These are phyloP conservation scores for Arabidopsis thaliana DNA, from an alignment of 345 rosid genomes.

Conservation along the genomic window DNA sequence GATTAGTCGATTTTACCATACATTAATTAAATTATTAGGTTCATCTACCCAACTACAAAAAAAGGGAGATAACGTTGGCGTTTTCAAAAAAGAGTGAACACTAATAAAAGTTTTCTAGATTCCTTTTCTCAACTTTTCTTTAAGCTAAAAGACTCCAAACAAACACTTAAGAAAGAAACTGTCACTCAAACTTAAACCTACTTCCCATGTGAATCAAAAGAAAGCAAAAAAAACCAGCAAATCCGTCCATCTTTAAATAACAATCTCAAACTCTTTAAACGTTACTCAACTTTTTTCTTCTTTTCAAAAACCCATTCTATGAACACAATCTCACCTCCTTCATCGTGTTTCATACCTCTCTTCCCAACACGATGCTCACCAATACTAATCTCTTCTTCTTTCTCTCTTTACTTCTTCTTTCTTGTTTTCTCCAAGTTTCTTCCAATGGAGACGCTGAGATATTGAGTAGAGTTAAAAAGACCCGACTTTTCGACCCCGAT, in stretches of 20 bases:
- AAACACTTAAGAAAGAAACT: conserved; percentile 14
- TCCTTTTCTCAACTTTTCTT: background rate
- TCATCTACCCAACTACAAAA: background rate
- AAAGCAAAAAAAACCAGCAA: conserved; percentile 22
- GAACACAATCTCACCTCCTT: background rate
- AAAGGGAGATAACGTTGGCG: background rate
- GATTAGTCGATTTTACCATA: background rate
- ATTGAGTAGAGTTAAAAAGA: conserved; percentile 53
- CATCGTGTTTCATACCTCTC: conserved; percentile 3
- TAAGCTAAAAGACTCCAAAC: background rate
- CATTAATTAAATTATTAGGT: conserved; percentile 2
- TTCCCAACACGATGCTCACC: conserved; percentile 14
- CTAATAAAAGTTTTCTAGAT: conserved; percentile 3
- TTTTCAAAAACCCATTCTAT: conserved; percentile 3
- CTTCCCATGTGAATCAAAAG: conserved; percentile 42
- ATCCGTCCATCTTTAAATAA: conserved; percentile 31
- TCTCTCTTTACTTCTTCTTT: conserved; percentile 18
- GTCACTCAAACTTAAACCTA: conserved; percentile 14
- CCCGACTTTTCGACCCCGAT: conserved; percentile 51
- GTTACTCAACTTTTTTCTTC: conserved; percentile 16
- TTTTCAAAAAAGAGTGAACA: conserved; percentile 16
- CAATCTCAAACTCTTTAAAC: conserved; percentile 10
- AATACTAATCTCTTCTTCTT: background rate
- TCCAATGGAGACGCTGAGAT: conserved; percentile 56
- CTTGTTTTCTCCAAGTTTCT: conserved; percentile 35